phyloP scores from a whole-genome alignment of 495 filamentous ascomycete species.

The Annulohypoxylon moriforme region DNA sequence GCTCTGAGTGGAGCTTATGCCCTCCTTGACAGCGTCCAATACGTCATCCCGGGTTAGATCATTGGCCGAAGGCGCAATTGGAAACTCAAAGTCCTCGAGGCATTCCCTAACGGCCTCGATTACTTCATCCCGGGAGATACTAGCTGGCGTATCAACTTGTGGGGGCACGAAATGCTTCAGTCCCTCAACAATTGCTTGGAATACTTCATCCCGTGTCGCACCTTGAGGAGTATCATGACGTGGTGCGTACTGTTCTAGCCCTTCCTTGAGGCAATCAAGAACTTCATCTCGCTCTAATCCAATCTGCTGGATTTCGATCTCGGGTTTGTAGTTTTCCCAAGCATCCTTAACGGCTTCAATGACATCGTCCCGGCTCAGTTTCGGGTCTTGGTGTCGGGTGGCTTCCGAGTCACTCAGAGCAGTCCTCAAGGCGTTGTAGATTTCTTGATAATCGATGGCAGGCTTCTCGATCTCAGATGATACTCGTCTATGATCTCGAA shows the following conservation, averaged over 20 bases:
- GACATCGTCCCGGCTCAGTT: constrained; percentile 77
- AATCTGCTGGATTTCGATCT: constrained; percentile 89
- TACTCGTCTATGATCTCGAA: constrained; percentile 79
- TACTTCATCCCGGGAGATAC: constrained; percentile 81
- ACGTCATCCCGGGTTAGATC: constrained; percentile 65
- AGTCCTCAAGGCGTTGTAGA: constrained; percentile 82
- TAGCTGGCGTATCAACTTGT: constrained; percentile 70
- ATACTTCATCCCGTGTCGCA: constrained; percentile 80
- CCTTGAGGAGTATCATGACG: constrained; percentile 56
- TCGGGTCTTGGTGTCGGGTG: constrained; percentile 52
- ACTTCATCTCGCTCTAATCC: constrained; percentile 90
- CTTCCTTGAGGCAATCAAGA: constrained; percentile 83
- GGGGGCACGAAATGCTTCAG: constrained; percentile 81
- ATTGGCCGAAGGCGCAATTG: constrained; percentile 58
- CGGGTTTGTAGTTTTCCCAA: constrained; percentile 91
- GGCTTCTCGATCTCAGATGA: constrained; percentile 60
- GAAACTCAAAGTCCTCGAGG: constrained; percentile 78
- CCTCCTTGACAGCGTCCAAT: constrained; percentile 65
- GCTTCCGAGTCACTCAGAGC: constrained; percentile 78
- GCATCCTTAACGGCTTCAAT: constrained; percentile 86
- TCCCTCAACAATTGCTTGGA: constrained; percentile 82
- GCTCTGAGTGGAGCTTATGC: constrained; percentile 54
- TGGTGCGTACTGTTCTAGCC: constrained; percentile 78
- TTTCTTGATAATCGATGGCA: constrained; percentile 75
- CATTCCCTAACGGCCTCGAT: constrained; percentile 80